Conservation (phyloP, 352 stramenopile genomes). For the Plasmopara muralis region DNA sequence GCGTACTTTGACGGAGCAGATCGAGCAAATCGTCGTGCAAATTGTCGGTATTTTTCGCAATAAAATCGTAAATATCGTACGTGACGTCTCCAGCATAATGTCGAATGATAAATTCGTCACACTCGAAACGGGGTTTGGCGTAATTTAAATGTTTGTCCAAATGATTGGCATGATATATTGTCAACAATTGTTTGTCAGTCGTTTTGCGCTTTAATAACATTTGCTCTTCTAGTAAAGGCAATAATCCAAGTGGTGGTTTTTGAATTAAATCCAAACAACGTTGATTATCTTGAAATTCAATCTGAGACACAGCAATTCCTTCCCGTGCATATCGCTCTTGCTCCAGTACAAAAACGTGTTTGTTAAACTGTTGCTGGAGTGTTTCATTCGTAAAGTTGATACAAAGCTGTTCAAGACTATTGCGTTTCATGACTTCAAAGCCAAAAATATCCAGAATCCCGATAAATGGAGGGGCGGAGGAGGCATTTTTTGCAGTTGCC, state of each 20-base stretch:
- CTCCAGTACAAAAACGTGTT: conserved; percentile 81
- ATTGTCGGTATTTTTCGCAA: conserved; percentile 86
- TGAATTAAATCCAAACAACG: conserved; percentile 75
- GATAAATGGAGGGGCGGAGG: conserved; percentile 43
- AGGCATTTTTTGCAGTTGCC: conserved; percentile 2
- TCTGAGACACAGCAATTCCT: conserved; percentile 62
- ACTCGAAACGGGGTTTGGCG: conserved; percentile 70
- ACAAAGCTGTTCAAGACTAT: conserved; percentile 86
- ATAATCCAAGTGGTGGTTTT: conserved; percentile 64
- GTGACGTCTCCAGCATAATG: conserved; percentile 79
- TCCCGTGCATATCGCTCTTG: conserved; percentile 74
- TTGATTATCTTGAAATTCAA: conserved; percentile 85
- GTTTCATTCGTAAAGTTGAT: conserved; percentile 92
- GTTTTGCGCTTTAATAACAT: conserved; percentile 84
- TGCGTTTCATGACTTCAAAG: conserved; percentile 85
- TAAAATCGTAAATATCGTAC: conserved; percentile 81
- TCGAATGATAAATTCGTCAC: conserved; percentile 80
- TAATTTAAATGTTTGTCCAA: conserved; percentile 69
- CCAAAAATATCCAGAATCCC: conserved; percentile 90
- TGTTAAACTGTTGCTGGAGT: conserved; percentile 87
- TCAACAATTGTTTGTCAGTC: conserved; percentile 77
- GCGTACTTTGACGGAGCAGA: conserved; percentile 54
- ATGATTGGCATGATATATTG: conserved; percentile 73
- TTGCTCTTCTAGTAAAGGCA: conserved; percentile 84
- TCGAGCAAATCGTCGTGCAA: conserved; percentile 84